Evolutionary conservation across 345 rosid species (phyloP).

Genomic region (Acer campestre): DNA sequence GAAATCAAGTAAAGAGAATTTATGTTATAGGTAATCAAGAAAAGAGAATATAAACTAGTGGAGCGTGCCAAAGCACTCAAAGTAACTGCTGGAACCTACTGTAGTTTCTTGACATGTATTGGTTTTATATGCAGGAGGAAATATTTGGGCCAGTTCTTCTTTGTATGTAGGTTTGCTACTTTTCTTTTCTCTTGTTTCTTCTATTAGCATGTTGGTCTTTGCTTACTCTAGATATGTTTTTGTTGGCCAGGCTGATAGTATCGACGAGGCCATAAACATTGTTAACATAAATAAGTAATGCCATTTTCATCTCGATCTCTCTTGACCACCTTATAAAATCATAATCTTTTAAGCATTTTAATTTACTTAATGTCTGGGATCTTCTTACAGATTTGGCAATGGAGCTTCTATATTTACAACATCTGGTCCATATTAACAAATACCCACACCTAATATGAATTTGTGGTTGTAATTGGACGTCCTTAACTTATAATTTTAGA

Average conservation of each 20-base stretch:
- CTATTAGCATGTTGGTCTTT: neutral
- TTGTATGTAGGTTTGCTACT: conserved; percentile 51
- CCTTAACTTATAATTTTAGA: too few relatives aligned
- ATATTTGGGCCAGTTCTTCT: conserved; percentile 57
- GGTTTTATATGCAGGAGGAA: conserved; percentile 52
- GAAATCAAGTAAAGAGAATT: too few relatives aligned
- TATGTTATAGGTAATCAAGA: too few relatives aligned
- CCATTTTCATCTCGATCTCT: conserved; percentile 1
- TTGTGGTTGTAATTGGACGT: too few relatives aligned
- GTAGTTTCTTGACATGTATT: conserved; percentile 9
- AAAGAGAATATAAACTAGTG: conserved; percentile 63
- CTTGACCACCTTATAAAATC: neutral
- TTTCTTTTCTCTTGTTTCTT: neutral
- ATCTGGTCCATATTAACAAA: too few relatives aligned
- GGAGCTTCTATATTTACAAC: conserved; percentile 93
- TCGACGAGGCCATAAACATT: conserved; percentile 61
- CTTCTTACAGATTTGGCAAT: conserved; percentile 65
- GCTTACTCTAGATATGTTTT: neutral
- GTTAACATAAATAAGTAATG: conserved; percentile 56
- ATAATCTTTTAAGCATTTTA: conserved; percentile 1
- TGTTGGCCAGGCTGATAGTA: conserved; percentile 40
- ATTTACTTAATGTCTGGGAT: neutral
- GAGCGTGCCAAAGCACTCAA: conserved; percentile 49
- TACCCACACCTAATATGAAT: too few relatives aligned
- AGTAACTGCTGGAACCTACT: conserved; percentile 48